Conservation (phyloP, 2,329 filamentous ascomycete species). For the Pseudogymnoascus sp. region DNA sequence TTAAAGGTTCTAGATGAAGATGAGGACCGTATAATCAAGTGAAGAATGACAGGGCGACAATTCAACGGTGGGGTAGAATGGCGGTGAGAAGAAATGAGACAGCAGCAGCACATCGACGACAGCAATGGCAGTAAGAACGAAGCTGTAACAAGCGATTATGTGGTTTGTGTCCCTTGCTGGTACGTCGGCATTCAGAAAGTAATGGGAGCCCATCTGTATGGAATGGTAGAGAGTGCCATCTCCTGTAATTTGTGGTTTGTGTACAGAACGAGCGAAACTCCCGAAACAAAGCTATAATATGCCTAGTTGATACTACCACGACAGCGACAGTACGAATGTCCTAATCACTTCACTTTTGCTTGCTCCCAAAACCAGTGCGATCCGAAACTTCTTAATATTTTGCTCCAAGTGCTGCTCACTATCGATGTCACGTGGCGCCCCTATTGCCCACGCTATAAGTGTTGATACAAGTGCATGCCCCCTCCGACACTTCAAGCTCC, state of each 20-base stretch:
- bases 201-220: too few relatives aligned
- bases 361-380: neutral
- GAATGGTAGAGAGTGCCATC: too few relatives aligned
- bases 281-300: too few relatives aligned
- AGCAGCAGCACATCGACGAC: neutral
- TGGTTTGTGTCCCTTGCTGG: too few relatives aligned
- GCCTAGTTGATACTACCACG: neutral
- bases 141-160: too few relatives aligned
- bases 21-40: neutral
- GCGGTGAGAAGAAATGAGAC: neutral
- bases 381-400: neutral
- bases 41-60: neutral
- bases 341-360: neutral
- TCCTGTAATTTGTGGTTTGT: too few relatives aligned
- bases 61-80: neutral
- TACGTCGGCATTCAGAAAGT: too few relatives aligned
- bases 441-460: neutral
- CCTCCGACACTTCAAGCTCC: neutral
- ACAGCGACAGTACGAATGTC: neutral
- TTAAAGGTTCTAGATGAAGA: too few relatives aligned
- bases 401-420: neutral
- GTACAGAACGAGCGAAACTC: too few relatives aligned
- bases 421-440: neutral
- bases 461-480: neutral
- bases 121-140: too few relatives aligned